Conservation (phyloP, 1,284 basidiomycete species). For the Meira miltonrushii region DNA sequence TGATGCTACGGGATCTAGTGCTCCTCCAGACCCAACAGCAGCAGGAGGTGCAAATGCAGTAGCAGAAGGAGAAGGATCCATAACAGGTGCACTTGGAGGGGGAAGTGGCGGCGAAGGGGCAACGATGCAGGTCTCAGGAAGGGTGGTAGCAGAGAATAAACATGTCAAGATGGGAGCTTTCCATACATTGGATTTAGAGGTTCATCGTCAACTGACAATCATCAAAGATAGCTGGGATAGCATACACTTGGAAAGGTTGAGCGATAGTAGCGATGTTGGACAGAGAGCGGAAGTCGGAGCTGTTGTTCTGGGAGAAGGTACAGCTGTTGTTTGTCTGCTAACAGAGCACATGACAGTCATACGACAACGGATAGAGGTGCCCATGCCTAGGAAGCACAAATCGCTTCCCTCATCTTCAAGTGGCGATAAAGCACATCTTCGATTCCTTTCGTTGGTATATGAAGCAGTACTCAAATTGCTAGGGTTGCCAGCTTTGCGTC, state of each 20-base stretch:
- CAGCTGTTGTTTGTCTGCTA: constrained; percentile 85
- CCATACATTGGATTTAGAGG: constrained; percentile 91
- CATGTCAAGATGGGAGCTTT: constrained; percentile 90
- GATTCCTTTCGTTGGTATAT: constrained; percentile 80
- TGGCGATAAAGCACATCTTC: constrained; percentile 52
- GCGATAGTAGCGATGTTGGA: constrained; percentile 84
- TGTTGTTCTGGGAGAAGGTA: constrained; percentile 85
- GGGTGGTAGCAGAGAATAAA: constrained; percentile 80
- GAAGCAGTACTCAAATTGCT: constrained; percentile 83
- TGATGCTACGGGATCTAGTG: constrained; percentile 37
- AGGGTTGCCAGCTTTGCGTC: constrained; percentile 73
- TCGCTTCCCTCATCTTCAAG: constrained; percentile 35
- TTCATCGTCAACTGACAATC: constrained; percentile 84
- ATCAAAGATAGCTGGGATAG: constrained; percentile 90
- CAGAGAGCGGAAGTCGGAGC: constrained; percentile 93
- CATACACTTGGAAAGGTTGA: constrained; percentile 72
- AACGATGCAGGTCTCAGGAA: constrained; percentile 79
- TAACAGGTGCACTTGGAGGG: constrained; percentile 11
- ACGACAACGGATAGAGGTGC: constrained; percentile 79
- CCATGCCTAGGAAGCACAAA: constrained; percentile 75
- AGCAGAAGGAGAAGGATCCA: constrained; percentile 4
- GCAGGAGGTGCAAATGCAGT: constrained; percentile 15
- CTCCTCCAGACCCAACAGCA: constrained; percentile 37
- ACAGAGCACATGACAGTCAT: constrained; percentile 96
- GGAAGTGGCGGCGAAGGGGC: constrained; percentile 32